Conservation (phyloP, 176 grass and related monocot genomes). For the Zea luxurians region DNA sequence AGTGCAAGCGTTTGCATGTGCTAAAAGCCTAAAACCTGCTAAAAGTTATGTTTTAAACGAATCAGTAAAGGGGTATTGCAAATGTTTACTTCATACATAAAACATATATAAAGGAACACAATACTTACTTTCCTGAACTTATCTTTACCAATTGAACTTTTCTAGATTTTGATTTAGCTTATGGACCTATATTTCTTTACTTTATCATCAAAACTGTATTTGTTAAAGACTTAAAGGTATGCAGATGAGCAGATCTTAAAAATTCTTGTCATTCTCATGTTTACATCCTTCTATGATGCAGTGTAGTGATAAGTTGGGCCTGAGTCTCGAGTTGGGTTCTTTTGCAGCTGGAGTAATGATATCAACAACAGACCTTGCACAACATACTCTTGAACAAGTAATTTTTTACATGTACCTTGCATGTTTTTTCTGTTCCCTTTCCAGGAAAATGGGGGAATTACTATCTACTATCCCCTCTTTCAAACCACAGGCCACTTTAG, state of each 20-base stretch:
- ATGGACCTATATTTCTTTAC: not conserved
- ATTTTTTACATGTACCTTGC: constrained; percentile 32
- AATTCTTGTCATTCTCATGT: constrained; percentile 34
- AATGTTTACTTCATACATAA: not conserved
- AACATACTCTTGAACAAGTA: constrained; percentile 98
- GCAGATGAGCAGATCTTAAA: not conserved
- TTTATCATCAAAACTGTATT: not conserved
- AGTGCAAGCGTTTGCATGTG: constrained; percentile 13
- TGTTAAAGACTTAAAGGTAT: not conserved
- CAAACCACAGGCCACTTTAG: not conserved
- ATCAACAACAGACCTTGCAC: constrained; percentile 95
- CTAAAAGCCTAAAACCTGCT: constrained; percentile 20
- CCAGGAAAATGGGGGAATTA: not conserved
- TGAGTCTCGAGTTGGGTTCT: constrained; percentile 98
- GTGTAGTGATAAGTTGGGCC: constrained; percentile 99
- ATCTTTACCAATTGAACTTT: not conserved
- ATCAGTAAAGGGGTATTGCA: not conserved
- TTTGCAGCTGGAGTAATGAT: constrained; percentile 99
- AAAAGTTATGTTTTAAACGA: constrained; percentile 9
- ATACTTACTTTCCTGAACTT: not conserved
- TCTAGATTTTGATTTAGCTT: constrained; percentile 6
- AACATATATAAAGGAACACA: not conserved
- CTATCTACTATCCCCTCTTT: not conserved
- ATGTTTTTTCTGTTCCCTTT: constrained; percentile 7
- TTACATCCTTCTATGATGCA: constrained; percentile 50